These are phyloP conservation scores for Asterochloris sp. DNA, from an alignment of 139 green algal species.

Conservation along the genomic window DNA sequence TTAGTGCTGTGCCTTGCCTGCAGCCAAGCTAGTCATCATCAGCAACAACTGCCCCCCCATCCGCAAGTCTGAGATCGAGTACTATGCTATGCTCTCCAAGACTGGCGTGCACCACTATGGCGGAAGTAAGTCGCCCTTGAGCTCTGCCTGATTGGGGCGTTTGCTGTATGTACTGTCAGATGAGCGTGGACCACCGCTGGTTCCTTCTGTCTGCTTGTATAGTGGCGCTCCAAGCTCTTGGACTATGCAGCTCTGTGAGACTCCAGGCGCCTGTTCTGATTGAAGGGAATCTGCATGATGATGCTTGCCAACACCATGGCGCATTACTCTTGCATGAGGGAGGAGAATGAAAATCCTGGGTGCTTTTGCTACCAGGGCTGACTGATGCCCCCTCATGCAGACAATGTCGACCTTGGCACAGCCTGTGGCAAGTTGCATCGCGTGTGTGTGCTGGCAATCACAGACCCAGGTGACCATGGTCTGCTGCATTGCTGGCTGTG, in stretches of 20 bases:
- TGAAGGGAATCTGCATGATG: not conserved
- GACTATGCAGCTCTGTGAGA: too few species aligned
- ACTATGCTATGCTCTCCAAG: constrained; percentile 99
- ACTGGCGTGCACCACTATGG: constrained; percentile 97
- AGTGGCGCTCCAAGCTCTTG: too few species aligned
- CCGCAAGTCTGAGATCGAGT: constrained; percentile 98
- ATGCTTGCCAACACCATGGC: not conserved
- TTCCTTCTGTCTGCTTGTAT: too few species aligned
- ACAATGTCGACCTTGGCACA: constrained; percentile 99
- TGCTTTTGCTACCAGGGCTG: too few species aligned
- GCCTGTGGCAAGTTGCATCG: constrained; percentile 97
- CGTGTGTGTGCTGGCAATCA: constrained; percentile 91
- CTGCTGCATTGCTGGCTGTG: not conserved
- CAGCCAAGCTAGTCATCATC: constrained; percentile 98
- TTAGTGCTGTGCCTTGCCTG: constrained; percentile 11
- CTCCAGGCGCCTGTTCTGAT: too few species aligned
- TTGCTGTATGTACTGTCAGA: too few species aligned
- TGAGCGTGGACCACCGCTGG: too few species aligned
- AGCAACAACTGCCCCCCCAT: constrained; percentile 95
- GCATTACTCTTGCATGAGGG: not conserved
- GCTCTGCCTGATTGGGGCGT: not conserved
- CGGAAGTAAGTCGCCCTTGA: constrained; percentile 69
- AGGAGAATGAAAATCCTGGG: too few species aligned
- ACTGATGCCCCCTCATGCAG: constrained; percentile 24
- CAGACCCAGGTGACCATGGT: constrained; percentile 78